Evolutionary conservation across 441 rosid species (phyloP).

Genomic region (Arabidopsis hybrid): DNA sequence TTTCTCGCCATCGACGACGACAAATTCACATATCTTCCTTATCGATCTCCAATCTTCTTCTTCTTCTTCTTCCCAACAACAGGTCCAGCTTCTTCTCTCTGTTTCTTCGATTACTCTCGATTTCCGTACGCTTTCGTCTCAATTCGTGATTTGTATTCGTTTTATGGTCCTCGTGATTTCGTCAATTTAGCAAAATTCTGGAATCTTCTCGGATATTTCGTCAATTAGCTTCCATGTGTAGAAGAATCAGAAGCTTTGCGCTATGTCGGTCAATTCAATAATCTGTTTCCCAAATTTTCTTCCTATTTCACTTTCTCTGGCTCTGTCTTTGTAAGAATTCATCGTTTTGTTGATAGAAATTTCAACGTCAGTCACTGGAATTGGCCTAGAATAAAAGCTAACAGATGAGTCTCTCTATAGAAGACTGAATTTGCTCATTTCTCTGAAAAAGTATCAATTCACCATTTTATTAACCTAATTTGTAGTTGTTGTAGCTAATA

Average conservation of each 20-base stretch:
- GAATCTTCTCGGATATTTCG: neutral
- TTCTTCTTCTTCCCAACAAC: constrained; percentile 3
- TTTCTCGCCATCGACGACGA: constrained; percentile 18
- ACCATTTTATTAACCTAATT: neutral
- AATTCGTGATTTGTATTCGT: neutral
- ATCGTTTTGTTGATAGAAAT: neutral
- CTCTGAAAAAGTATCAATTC: neutral
- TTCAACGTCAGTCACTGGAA: neutral
- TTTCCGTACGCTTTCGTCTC: neutral
- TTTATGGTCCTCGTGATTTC: neutral
- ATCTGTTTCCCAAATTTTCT: neutral
- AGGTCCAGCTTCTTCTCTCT: constrained; percentile 24
- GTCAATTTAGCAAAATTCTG: neutral
- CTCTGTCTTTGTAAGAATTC: neutral
- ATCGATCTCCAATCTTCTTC: neutral
- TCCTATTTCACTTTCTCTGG: neutral
- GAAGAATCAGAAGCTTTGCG: neutral
- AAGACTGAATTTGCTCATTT: neutral
- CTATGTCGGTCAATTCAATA: neutral
- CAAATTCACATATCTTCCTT: neutral
- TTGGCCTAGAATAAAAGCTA: too few relatives aligned
- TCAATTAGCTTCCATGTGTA: neutral
- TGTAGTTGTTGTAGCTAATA: neutral
- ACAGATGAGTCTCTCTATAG: neutral
- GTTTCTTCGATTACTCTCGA: neutral